A percentile compares a stretch with the other conserved stretches of the same genome.
These are phyloP conservation scores for Beauveria medogensis DNA, from an alignment of 2,329 filamentous ascomycete species.

Conservation along the genomic window DNA sequence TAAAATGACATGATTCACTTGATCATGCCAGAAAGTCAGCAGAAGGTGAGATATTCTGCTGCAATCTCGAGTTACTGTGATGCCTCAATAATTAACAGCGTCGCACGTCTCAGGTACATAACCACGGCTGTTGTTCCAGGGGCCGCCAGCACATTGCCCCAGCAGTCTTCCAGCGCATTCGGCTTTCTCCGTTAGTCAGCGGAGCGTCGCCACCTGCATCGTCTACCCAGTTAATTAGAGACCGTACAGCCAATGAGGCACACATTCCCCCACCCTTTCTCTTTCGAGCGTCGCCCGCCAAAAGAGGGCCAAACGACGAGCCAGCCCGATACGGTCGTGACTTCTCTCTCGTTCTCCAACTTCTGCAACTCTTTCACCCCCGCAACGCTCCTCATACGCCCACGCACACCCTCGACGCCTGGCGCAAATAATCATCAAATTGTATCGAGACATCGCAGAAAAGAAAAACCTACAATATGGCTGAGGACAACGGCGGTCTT, in stretches of 20 bases:
- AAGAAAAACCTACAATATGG: slow-evolving; percentile 31
- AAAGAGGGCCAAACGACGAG: slow-evolving; percentile 1
- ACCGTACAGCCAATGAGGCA: neutral
- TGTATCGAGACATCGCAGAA: neutral
- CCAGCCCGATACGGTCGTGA: neutral
- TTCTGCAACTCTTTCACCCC: neutral
- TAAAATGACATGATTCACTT: neutral
- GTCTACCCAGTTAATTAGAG: neutral
- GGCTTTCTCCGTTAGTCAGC: slow-evolving; percentile 1
- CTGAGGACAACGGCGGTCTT: slow-evolving; percentile 43
- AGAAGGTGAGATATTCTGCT: neutral
- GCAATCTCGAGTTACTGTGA: neutral
- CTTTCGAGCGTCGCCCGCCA: neutral
- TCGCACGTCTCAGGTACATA: neutral
- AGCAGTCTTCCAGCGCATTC: slow-evolving; percentile 5
- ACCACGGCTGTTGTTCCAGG: neutral
- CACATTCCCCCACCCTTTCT: slow-evolving; percentile 3
- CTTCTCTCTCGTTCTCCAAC: neutral
- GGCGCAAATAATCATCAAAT: neutral
- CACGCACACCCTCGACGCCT: neutral
- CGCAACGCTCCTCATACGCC: neutral
- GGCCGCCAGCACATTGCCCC: neutral
- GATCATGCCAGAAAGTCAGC: neutral
- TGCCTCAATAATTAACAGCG: neutral
- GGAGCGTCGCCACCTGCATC: neutral